Evolutionary conservation across 2,329 filamentous ascomycete species (phyloP).

Genomic region (Fusarium incarnatum): DNA sequence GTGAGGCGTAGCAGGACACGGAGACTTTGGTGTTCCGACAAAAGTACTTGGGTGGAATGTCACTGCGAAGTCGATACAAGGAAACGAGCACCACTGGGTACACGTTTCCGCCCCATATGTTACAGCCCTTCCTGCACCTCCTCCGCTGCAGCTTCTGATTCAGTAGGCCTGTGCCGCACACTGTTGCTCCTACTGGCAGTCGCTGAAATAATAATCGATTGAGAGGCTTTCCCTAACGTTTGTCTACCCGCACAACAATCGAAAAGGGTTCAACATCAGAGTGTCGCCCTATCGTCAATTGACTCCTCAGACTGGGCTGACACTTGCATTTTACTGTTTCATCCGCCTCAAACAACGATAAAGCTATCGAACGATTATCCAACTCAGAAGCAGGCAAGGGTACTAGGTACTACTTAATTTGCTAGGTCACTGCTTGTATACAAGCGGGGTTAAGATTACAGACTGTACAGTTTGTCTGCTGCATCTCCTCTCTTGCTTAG

Average conservation of each 20-base stretch:
- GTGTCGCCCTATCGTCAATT: slow-evolving; percentile 1
- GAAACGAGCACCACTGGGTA: neutral
- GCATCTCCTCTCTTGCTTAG: neutral
- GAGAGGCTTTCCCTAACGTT: neutral
- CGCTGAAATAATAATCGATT: neutral
- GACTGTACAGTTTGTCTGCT: neutral
- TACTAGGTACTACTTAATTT: neutral
- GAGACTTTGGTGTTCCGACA: neutral
- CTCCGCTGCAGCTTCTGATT: neutral
- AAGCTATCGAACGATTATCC: neutral
- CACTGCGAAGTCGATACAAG: neutral
- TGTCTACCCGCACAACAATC: neutral
- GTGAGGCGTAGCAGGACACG: neutral
- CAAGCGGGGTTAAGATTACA: neutral
- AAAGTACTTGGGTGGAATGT: slow-evolving; percentile 4
- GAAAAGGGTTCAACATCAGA: slow-evolving; percentile 12
- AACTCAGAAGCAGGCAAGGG: neutral
- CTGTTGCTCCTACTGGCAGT: neutral
- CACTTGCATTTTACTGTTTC: slow-evolving; percentile 27
- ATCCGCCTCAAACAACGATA: neutral
- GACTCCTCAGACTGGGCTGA: slow-evolving; percentile 18
- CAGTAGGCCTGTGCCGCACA: slow-evolving; percentile 10
- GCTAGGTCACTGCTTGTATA: neutral
- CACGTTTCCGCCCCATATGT: neutral
- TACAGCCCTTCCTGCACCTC: neutral